phyloP scores from a whole-genome alignment of 306 rosid species.

The Rosa multiflora region DNA sequence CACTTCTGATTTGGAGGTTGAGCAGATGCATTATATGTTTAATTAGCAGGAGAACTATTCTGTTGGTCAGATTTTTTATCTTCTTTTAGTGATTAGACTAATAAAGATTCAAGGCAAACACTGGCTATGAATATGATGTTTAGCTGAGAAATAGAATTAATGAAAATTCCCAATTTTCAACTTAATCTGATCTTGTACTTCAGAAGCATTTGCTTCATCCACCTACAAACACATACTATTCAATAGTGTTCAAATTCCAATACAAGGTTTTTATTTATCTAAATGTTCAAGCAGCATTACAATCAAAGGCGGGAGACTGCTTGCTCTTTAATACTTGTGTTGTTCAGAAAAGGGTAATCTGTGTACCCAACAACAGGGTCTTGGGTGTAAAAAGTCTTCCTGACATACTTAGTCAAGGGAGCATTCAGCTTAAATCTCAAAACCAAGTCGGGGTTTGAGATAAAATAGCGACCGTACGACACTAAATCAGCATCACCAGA shows the following conservation, averaged over 20 bases:
- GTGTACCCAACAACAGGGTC: slow-evolving; percentile 86
- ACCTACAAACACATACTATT: neutral
- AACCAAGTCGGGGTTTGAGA: slow-evolving; percentile 79
- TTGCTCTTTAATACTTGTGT: slow-evolving; percentile 16
- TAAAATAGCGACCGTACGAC: slow-evolving; percentile 75
- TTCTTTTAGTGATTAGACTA: neutral
- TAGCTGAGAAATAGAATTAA: neutral
- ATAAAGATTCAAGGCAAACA: neutral
- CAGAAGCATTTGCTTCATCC: neutral
- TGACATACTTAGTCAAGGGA: slow-evolving; percentile 59
- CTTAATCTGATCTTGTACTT: neutral
- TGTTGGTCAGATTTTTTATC: too few relatives aligned
- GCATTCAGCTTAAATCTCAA: slow-evolving; percentile 61
- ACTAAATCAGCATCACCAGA: slow-evolving; percentile 77
- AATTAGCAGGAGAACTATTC: too few relatives aligned
- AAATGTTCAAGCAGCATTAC: neutral
- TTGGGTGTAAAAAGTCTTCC: slow-evolving; percentile 82
- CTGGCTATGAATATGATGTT: neutral
- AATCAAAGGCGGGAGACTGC: slow-evolving; percentile 54
- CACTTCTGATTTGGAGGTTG: too few relatives aligned
- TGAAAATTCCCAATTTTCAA: neutral
- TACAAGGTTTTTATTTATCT: neutral
- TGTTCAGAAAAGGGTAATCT: slow-evolving; percentile 67
- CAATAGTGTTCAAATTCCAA: neutral
- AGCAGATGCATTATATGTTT: too few relatives aligned